phyloP scores from a whole-genome alignment of 2,329 filamentous ascomycete genomes.

The Trichoderma aggressivum region DNA sequence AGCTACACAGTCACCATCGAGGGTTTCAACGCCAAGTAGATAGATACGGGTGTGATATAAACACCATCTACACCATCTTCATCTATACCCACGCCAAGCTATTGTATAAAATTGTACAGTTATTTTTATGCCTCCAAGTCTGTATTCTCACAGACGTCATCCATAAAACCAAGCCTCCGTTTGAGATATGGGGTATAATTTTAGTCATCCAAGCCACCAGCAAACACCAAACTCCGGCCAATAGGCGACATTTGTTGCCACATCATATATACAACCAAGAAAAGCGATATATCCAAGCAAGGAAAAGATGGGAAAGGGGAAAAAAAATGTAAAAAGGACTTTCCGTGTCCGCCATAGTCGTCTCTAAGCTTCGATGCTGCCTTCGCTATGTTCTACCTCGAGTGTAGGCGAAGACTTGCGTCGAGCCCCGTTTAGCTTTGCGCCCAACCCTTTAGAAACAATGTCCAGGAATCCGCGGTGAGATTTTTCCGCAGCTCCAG shows the following conservation, averaged over 20 bases:
- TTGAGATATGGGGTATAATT: constrained; percentile 19
- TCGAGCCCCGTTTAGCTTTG: constrained; percentile 27
- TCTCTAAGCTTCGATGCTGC: constrained; percentile 21
- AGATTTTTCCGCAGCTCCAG: constrained; percentile 22
- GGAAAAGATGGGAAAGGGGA: neutral
- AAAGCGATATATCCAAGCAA: constrained; percentile 18
- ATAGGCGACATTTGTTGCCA: neutral
- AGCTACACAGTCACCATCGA: neutral
- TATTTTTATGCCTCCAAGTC: neutral
- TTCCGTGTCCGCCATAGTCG: neutral
- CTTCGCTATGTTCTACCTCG: constrained; percentile 31
- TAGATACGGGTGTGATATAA: neutral
- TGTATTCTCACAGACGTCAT: constrained; percentile 9
- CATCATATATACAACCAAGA: constrained; percentile 10
- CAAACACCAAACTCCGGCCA: constrained; percentile 10
- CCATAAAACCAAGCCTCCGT: constrained; percentile 10
- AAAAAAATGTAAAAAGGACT: neutral
- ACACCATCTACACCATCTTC: neutral
- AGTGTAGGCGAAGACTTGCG: constrained; percentile 32
- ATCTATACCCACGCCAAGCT: neutral
- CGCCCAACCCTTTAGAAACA: constrained; percentile 27
- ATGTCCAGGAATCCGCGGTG: constrained; percentile 25
- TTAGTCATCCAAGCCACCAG: neutral
- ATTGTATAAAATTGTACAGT: neutral
- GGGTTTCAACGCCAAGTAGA: neutral